Base-by-base conservation (phyloP, 179 eudicot genomes). In the Nepenthes alata region DNA sequence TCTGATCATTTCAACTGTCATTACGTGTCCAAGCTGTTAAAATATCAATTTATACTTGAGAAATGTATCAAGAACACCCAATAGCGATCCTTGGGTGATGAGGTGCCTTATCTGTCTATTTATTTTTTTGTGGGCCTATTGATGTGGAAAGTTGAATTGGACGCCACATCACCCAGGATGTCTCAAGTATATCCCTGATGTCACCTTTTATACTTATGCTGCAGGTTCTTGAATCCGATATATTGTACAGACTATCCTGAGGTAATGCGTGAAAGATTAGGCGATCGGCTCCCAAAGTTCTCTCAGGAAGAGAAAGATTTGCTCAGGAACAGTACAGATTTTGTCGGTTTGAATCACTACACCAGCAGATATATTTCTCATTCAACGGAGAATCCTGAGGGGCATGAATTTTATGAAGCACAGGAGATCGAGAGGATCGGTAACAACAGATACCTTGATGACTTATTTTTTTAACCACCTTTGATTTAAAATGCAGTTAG, bases 171-270 rank as follows among this genome's bases (percentile, higher is more conserved):
- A 4, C 8, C 45, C 45, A 41, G 8, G 6, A 4, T 4, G 6
- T 41, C 45, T 41, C 45, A 41, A 7, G 8, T 48, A 10, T 3
- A 14, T 52, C 16, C 16, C 10, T 54, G 11, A 53, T 52, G 2
- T 34, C 11, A 53, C 25, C 11, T 1, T 12, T 47, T 11, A 11
- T 65, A 5, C 36, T 65, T 6, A 3, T 52, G 25, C 55, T 52
- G 13, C 14, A 89, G 96, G 96, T 86, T 80, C 67, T 62, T 87
- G 83, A 79, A 89, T 78, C 96, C 96, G n/a, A 82, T 89, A 62
- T 84, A 66, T 70, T 81, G 52, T 57, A 95, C 91, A 53, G 91
- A 89, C 67, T 89, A 89, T 72, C 96, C 96, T 60, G 66, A 51
- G 58, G 66, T 70, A 55, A 89, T 89, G 96, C 95, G 80, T 57